Evolutionary conservation across 306 rosid genomes (phyloP).

Genomic region (apple (Malus domestica)): ASM211411v1 NC_041800.1:28629233-28629732

Average conservation of each 20-base stretch:
- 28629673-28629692: constrained; percentile 75
- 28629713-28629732: constrained; percentile 70
- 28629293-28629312: constrained; percentile 83
- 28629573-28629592: constrained; percentile 48
- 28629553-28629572: constrained; percentile 96
- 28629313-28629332: constrained; percentile 13
- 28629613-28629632: neutral
- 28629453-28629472: constrained; percentile 55
- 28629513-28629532: constrained; percentile 74
- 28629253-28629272: constrained; percentile 79
- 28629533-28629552: constrained; percentile 88
- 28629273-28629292: constrained; percentile 67
- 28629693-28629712: constrained; percentile 81
- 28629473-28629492: constrained; percentile 87
- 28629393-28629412: neutral
- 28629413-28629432: neutral
- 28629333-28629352: neutral
- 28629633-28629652: neutral
- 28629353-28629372: neutral
- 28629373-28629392: neutral
- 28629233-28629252: constrained; percentile 91
- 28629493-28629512: constrained; percentile 59
- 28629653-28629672: constrained; percentile 84
- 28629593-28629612: neutral
- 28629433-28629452: neutral